Evolutionary conservation across 441 rosid species (phyloP), one percentile per base, ranked within the genome.

Genomic region (Theobroma grandiflorum): DNA sequence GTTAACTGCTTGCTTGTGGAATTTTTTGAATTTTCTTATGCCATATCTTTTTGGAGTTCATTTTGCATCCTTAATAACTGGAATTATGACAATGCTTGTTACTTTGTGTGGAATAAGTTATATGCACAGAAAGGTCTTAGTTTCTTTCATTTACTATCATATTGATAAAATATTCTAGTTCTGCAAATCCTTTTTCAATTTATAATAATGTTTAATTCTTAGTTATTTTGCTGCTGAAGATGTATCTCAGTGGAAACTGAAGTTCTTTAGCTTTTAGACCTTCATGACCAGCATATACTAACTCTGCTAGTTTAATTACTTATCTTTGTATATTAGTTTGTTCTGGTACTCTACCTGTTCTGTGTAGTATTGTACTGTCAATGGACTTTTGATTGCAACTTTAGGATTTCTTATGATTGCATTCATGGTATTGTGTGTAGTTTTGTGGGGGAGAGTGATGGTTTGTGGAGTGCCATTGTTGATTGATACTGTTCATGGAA

Each of bases 81-180:
- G 70, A 65, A 38, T 65, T n/a, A n/a, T 65, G 3, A n/a, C n/a
- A 38, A 40, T 65, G 38, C 70, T 65, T 40, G 14, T 18, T 65
- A 38, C 6, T 50, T 66, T 40, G 50, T 66, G 71, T n/a, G 50
- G 71, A 40, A 66, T 62, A 31, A 62, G n/a, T 33, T 62, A 33
- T 42, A 37, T 62, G 40, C 50, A 40, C 31, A 18, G 16, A 66
- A 65, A 40, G 49, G 71, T 66, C 16, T 9, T 33, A 40, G 8
- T 66, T 50, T 40, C 71, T 66, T 66, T 40, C 71, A 66, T 66
- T 40, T 15, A 40, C 40, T 8, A n/a, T 66, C 50, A 38, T 66
- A 3, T 38, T 61, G 65, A 61, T 61, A 38, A 11, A 22, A 18
- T 61, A 33, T 38, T 61, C 38, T 61, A 6, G 16, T 37, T 26